Conservation (phyloP, 2,329 filamentous ascomycete genomes). For the Reticulascus tulasneorum region DNA sequence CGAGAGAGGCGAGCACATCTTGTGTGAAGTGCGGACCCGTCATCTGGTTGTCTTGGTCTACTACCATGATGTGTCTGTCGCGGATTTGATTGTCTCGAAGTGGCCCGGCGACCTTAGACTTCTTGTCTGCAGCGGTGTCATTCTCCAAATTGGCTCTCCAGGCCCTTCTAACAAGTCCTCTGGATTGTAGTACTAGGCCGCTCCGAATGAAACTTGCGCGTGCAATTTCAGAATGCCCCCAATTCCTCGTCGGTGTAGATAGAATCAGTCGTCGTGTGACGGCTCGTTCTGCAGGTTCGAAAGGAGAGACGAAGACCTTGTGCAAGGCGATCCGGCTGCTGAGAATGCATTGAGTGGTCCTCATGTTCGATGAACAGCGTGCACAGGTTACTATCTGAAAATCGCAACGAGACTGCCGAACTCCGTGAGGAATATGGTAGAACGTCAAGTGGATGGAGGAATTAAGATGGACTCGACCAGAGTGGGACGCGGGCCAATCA, state of each 20-base stretch:
- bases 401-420: neutral
- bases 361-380: no score
- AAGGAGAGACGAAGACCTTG: slow-evolving; percentile 39
- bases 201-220: slow-evolving; percentile 6
- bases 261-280: slow-evolving; percentile 17
- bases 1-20: slow-evolving; percentile 36
- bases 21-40: slow-evolving; percentile 33
- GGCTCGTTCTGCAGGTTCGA: slow-evolving; percentile 21
- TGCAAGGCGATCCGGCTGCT: slow-evolving; percentile 43
- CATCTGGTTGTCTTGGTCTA: slow-evolving; percentile 33
- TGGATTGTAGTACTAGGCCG: slow-evolving; percentile 1
- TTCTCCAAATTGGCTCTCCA: slow-evolving; percentile 4
- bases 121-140: neutral
- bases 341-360: slow-evolving; percentile 32
- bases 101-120: neutral
- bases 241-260: neutral
- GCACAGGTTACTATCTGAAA: no score
- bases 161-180: no score
- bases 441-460: no score
- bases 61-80: slow-evolving; percentile 36
- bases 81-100: slow-evolving; percentile 42
- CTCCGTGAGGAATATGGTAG: no score
- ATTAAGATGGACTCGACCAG: no score
- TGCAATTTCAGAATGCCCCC: no score
- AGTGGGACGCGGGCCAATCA: no score